These are phyloP conservation scores for Phaeotremella skinneri DNA, from an alignment of 768 basidiomycete species.

Conservation along the genomic window DNA sequence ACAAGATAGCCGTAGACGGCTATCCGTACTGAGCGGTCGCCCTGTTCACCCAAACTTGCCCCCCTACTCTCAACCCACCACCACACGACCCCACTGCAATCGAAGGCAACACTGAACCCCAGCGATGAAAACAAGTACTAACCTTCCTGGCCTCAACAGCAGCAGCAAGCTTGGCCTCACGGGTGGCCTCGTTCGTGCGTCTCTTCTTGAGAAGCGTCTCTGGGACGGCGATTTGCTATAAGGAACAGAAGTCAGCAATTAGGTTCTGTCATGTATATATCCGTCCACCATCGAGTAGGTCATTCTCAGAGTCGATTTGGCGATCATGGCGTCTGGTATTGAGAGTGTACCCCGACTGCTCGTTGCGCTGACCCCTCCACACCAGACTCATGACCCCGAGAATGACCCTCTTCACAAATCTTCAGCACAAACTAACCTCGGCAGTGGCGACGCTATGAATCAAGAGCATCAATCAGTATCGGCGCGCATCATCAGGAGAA, in stretches of 20 bases:
- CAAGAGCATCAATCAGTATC: constrained; percentile 18
- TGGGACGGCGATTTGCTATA: constrained; percentile 77
- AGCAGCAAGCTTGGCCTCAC: constrained; percentile 85
- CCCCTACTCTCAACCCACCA: not conserved
- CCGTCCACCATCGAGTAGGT: not conserved
- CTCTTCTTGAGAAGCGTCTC: constrained; percentile 99
- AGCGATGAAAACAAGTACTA: constrained; percentile 50
- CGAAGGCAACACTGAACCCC: no score
- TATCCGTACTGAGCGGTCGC: not conserved
- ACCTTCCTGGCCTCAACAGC: constrained; percentile 87
- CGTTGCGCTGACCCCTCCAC: no score
- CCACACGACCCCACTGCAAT: no score
- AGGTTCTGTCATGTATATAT: not conserved
- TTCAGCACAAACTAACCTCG: constrained; percentile 37
- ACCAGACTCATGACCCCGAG: no score
- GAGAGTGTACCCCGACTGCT: no score
- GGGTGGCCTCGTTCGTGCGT: constrained; percentile 93
- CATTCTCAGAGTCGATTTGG: no score
- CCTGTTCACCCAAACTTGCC: no score
- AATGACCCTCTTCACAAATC: not conserved
- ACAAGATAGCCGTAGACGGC: no score
- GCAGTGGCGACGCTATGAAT: constrained; percentile 37
- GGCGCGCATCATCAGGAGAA: not conserved
- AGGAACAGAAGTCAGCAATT: constrained; percentile 14
- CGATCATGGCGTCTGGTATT: no score